phyloP scores from a whole-genome alignment of 768 basidiomycete genomes.

The Lactarius trivialis region DNA sequence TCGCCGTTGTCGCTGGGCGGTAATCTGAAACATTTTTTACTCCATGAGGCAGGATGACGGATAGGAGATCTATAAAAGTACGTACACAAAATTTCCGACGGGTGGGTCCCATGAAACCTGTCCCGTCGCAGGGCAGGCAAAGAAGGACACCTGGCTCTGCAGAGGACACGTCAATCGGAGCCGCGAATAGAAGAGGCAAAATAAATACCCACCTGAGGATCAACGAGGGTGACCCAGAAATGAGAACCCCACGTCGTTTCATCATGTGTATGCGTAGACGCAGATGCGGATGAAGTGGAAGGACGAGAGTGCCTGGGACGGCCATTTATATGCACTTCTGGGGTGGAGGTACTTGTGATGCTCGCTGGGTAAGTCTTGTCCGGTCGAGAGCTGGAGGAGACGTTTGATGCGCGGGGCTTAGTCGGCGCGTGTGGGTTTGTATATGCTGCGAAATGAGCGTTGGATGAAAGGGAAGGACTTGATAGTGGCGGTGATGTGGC shows the following conservation, averaged over 20 bases:
- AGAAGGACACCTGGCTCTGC: conserved; percentile 60
- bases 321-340: conserved; percentile 29
- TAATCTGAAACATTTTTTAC: conserved; percentile 40
- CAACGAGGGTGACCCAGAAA: conserved; percentile 92
- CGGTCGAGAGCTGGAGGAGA: conserved; percentile 1
- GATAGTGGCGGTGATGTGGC: conserved; percentile 13
- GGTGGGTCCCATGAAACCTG: conserved; percentile 93
- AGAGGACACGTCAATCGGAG: conserved; percentile 34
- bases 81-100: conserved; percentile 80
- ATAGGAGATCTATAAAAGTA: conserved; percentile 24
- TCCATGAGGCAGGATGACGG: conserved; percentile 10
- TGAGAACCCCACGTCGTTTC: conserved; percentile 67
- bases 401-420: conserved; percentile 6
- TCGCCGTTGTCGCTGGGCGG: conserved; percentile 82
- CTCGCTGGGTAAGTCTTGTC: conserved; percentile 8
- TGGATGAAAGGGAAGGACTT: conserved; percentile 22
- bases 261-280: conserved; percentile 6
- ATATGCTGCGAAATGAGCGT: conserved; percentile 20
- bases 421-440: neutral
- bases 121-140: conserved; percentile 88
- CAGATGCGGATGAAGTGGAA: conserved; percentile 10
- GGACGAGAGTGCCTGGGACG: conserved; percentile 18
- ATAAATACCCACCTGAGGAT: conserved; percentile 66
- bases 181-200: conserved; percentile 8
- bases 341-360: conserved; percentile 15